Percentiles rank a stretch among this genome's conserved stretches.
Conservation (phyloP, 495 filamentous ascomycete genomes). For the Penicillium steckii region DNA sequence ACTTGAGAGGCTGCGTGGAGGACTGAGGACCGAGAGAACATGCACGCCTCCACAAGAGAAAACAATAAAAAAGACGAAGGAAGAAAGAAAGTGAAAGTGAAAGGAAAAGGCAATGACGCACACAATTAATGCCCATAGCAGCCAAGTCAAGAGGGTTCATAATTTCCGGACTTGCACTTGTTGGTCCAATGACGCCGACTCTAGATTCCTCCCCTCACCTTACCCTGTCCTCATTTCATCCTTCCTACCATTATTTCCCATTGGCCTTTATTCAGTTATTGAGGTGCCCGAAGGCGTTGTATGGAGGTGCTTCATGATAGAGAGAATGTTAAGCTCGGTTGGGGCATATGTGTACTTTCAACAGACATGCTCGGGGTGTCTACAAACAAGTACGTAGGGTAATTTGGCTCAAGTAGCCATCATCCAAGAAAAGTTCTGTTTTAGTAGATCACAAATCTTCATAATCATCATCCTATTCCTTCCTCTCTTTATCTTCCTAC, state of each 20-base stretch:
- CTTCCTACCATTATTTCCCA: slow-evolving; percentile 8
- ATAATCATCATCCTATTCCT: no score
- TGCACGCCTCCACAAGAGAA: slow-evolving; percentile 7
- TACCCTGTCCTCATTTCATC: not conserved
- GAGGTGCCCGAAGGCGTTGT: slow-evolving; percentile 23
- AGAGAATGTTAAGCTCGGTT: slow-evolving; percentile 29
- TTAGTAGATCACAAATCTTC: no score
- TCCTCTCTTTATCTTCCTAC: no score
- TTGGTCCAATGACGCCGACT: no score
- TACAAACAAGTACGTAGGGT: no score
- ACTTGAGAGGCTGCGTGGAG: slow-evolving; percentile 18
- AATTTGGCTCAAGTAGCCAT: no score
- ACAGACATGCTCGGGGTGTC: not conserved
- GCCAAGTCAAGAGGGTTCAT: slow-evolving; percentile 26
- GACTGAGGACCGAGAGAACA: slow-evolving; percentile 6
- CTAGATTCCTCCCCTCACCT: not conserved
- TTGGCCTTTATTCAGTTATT: slow-evolving; percentile 15
- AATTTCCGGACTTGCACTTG: slow-evolving; percentile 12
- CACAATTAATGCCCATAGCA: slow-evolving; percentile 27
- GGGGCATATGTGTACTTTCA: slow-evolving; percentile 11
- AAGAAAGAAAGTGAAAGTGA: slow-evolving; percentile 17
- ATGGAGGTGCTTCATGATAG: slow-evolving; percentile 26
- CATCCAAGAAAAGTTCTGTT: no score
- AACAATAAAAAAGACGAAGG: slow-evolving; percentile 3
- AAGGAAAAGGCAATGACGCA: no score